Percentiles rank a stretch among this genome's conserved stretches.
Conservation (phyloP, 2,329 filamentous ascomycete genomes). For the Botryotinia narcissicola region DNA sequence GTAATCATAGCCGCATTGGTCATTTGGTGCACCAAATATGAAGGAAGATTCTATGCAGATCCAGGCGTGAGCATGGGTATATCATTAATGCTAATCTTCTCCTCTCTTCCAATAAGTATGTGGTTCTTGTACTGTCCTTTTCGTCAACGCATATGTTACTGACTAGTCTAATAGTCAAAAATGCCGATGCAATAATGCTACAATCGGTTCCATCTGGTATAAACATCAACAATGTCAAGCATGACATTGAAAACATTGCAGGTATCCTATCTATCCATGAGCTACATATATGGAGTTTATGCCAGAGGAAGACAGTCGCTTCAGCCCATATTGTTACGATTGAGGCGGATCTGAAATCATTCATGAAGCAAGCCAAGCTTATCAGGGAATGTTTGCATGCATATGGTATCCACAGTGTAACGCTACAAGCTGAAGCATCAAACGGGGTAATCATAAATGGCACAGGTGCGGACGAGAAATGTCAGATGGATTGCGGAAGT, state of each 20-base stretch:
- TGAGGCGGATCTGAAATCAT: slow-evolving; percentile 54
- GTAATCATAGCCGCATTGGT: slow-evolving; percentile 68
- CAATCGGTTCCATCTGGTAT: slow-evolving; percentile 63
- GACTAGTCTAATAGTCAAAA: slow-evolving; percentile 44
- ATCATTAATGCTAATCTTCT: slow-evolving; percentile 67
- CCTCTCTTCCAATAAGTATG: slow-evolving; percentile 55
- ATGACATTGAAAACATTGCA: slow-evolving; percentile 68
- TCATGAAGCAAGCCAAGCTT: slow-evolving; percentile 58
- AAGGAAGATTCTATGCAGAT: slow-evolving; percentile 66
- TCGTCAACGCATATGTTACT: neutral
- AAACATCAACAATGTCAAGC: slow-evolving; percentile 59
- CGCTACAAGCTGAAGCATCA: slow-evolving; percentile 64
- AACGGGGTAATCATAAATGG: slow-evolving; percentile 9
- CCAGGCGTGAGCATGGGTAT: slow-evolving; percentile 68
- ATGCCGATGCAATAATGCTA: slow-evolving; percentile 63
- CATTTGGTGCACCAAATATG: slow-evolving; percentile 62
- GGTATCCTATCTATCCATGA: slow-evolving; percentile 68
- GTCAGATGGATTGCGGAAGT: slow-evolving; percentile 28
- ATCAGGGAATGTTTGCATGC: slow-evolving; percentile 69
- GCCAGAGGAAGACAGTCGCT: slow-evolving; percentile 67
- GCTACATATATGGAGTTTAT: slow-evolving; percentile 70
- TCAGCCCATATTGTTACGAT: slow-evolving; percentile 66
- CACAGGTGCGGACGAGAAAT: slow-evolving; percentile 20
- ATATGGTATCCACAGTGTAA: slow-evolving; percentile 70
- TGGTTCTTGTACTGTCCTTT: neutral